Evolutionary conservation across 208 protist species (phyloP).

Genomic region (Leptomonas seymouri): DNA sequence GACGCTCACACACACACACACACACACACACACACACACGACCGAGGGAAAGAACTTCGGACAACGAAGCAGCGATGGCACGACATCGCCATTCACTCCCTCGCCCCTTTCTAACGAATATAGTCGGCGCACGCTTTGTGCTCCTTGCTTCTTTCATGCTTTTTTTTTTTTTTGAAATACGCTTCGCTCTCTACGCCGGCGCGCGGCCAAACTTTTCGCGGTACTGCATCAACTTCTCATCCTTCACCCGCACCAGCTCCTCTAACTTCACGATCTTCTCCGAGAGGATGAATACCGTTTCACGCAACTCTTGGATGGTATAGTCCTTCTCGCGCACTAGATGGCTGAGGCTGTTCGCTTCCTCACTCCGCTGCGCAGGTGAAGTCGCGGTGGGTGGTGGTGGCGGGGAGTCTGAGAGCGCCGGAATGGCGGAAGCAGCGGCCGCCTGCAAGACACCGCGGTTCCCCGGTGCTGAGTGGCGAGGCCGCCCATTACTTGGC

Average conservation of each 20-base stretch:
- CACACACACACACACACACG: too few species aligned
- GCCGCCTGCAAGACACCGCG: neutral
- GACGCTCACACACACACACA: too few species aligned
- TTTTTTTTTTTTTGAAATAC: conserved; percentile 2
- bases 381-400: neutral
- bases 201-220: conserved; percentile 64
- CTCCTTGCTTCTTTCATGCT: neutral
- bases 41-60: too few species aligned
- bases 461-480: neutral
- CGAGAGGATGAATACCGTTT: conserved; percentile 90
- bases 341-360: conserved; percentile 36
- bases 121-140: too few species aligned
- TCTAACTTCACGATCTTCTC: conserved; percentile 96
- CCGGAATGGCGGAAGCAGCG: neutral
- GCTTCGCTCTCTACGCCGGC: conserved; percentile 6
- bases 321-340: conserved; percentile 91
- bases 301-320: conserved; percentile 89
- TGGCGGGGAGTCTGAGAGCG: neutral
- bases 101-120: too few species aligned
- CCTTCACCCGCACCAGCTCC: conserved; percentile 96
- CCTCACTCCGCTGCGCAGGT: conserved; percentile 14
- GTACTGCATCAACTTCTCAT: conserved; percentile 92
- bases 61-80: too few species aligned
- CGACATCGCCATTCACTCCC: too few species aligned
- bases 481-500: neutral